Evolutionary conservation across 192 early-diverging fungal genomes (phyloP).

Genomic region (Coemansia sp.): DNA sequence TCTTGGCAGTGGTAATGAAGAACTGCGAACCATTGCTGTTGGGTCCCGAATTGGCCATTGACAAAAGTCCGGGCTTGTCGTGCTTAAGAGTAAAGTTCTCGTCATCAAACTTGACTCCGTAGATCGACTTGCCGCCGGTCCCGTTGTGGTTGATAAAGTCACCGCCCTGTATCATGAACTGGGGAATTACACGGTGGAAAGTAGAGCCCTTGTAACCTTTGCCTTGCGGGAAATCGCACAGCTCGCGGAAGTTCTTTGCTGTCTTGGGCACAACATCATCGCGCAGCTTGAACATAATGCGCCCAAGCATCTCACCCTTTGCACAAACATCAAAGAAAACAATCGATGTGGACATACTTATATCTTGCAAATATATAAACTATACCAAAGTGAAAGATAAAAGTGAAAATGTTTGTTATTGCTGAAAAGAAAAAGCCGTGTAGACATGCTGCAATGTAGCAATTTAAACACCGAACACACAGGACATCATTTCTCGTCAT

Average conservation of each 20-base stretch:
- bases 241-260: conserved; percentile 88
- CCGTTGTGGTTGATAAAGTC: conserved; percentile 78
- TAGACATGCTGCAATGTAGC: too few species aligned
- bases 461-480: too few species aligned
- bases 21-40: conserved; percentile 85
- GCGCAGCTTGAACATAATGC: conserved; percentile 55
- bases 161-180: conserved; percentile 91
- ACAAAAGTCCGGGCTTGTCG: conserved; percentile 63
- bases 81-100: conserved; percentile 75
- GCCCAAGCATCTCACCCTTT: conserved; percentile 24
- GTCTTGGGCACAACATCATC: conserved; percentile 86
- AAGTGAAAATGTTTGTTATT: background rate
- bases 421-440: too few species aligned
- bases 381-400: background rate
- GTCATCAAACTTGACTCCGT: conserved; percentile 75
- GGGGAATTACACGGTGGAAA: conserved; percentile 88
- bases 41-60: conserved; percentile 78
- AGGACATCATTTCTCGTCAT: too few species aligned
- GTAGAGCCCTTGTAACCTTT: conserved; percentile 63
- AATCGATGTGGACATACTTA: conserved; percentile 36
- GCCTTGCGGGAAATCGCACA: conserved; percentile 53
- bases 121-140: conserved; percentile 83
- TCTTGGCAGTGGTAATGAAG: conserved; percentile 69
- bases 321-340: conserved; percentile 54
- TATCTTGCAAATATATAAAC: too few species aligned